Evolutionary conservation across 768 basidiomycete species (phyloP).

Genomic region (Candolleomyces efflorescens): DNA sequence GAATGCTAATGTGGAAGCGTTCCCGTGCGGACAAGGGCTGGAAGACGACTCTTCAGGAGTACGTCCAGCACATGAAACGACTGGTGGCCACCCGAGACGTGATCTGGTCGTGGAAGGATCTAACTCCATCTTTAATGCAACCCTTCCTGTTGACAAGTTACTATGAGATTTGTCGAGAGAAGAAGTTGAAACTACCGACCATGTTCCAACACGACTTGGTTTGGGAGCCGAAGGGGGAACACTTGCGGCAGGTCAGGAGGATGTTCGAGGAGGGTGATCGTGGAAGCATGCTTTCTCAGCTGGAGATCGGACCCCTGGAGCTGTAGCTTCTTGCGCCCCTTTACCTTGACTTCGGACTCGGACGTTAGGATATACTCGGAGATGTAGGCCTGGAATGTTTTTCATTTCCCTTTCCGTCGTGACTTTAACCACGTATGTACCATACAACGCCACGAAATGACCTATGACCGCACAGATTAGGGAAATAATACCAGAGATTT

Average conservation of each 20-base stretch:
- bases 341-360: too few relatives aligned
- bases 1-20: slow-evolving; percentile 17
- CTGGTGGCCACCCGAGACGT: slow-evolving; percentile 13
- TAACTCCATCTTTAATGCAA: slow-evolving; percentile 18
- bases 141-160: slow-evolving; percentile 19
- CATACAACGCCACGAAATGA: too few relatives aligned
- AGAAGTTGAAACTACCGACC: slow-evolving; percentile 13
- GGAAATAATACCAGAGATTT: too few relatives aligned
- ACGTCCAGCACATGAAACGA: slow-evolving; percentile 16
- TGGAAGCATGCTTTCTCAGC: neutral
- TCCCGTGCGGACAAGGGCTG: neutral
- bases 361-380: too few relatives aligned
- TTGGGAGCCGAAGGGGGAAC: slow-evolving; percentile 16
- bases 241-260: slow-evolving; percentile 9
- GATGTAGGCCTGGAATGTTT: too few relatives aligned
- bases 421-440: too few relatives aligned
- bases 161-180: slow-evolving; percentile 18
- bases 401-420: too few relatives aligned
- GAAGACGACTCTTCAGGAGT: slow-evolving; percentile 12
- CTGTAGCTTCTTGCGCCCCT: too few relatives aligned
- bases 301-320: neutral
- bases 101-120: slow-evolving; percentile 14
- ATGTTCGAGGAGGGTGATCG: slow-evolving; percentile 7
- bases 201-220: slow-evolving; percentile 19
- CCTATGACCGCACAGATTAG: too few relatives aligned